These are phyloP conservation scores for Rhynchosporium graminicola DNA, from an alignment of 2,329 filamentous ascomycete genomes.

Conservation along the genomic window DNA sequence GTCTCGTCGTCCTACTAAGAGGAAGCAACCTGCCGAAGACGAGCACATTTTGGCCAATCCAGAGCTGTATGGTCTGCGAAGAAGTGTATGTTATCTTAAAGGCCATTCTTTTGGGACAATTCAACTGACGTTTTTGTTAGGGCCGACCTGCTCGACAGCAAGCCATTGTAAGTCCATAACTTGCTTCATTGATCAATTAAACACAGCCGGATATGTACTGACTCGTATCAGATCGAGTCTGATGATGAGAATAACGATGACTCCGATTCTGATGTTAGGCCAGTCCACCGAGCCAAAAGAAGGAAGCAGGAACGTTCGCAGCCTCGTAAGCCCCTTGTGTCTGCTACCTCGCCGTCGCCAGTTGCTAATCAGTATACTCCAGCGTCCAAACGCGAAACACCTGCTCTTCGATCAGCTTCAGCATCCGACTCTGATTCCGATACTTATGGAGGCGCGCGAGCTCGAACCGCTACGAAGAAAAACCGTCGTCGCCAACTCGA, in stretches of 20 bases:
- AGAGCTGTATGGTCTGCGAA: constrained; percentile 88
- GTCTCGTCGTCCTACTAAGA: constrained; percentile 70
- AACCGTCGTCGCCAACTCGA: constrained; percentile 74
- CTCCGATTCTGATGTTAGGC: constrained; percentile 74
- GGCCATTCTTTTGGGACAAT: constrained; percentile 39
- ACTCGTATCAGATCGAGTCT: constrained; percentile 54
- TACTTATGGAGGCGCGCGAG: constrained; percentile 76
- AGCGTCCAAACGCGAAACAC: constrained; percentile 64
- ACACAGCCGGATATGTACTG: constrained; percentile 25
- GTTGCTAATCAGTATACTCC: constrained; percentile 26
- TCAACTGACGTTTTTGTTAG: constrained; percentile 34
- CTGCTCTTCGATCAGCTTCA: constrained; percentile 55
- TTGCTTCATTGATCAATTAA: constrained; percentile 15
- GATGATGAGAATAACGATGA: constrained; percentile 53
- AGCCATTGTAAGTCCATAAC: constrained; percentile 50
- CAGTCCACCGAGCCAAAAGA: constrained; percentile 59
- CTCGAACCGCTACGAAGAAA: constrained; percentile 71
- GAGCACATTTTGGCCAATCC: constrained; percentile 89
- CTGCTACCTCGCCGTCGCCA: constrained; percentile 26
- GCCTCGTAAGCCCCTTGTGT: constrained; percentile 53
- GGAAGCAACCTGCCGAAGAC: constrained; percentile 68
- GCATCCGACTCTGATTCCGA: constrained; percentile 71
- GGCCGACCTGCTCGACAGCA: constrained; percentile 60
- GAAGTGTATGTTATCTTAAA: constrained; percentile 68
- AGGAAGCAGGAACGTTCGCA: constrained; percentile 66